Evolutionary conservation across 2,329 filamentous ascomycete species (phyloP), one percentile per base, ranked within the genome.

Genomic region (Xylaria arbuscula): DNA sequence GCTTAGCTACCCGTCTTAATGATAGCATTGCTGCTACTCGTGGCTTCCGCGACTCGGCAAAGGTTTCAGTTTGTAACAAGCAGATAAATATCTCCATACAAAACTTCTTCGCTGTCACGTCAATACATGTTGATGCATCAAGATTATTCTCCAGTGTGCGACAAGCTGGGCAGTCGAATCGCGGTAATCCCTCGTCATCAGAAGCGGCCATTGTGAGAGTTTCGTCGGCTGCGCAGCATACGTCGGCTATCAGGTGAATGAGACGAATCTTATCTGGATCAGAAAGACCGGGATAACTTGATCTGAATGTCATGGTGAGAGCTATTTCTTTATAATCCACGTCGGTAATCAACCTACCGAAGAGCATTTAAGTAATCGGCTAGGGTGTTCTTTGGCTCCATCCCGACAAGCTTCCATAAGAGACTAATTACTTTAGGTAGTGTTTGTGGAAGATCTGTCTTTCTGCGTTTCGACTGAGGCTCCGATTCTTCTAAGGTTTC

Each of bases 21-120:
- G 89, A 86, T 67, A 91, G 80, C 88, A 96, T 93, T 10, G 90
- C 90, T 68, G 89, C 84, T 47, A 97, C 85, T 55, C 93, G 86
- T 42, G 88, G 84, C 54, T 84, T 85, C n/a, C 86, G 85, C 22
- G 87, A 88, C 66, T 86, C 82, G 3, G 82, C 70, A 69, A 90
- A 88, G 9, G 76, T 75, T 0, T 81, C 74, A 1, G 81, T 78
- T 42, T 82, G 77, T 62, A 87, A 77, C 8, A 90, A 71, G 28
- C 79, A 82, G 13, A 77, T 75, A 66, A 90, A 85, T 10, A 84
- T 78, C 1, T 73, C 72, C 38, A 86, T 80, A 2, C 83, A 82
- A 11, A 75, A 72, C n/a, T 72, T 80, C 78, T 81, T 82, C 24
- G 69, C 73, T 3, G 48, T n/a, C 3, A 62, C 38, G 32, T 78